Evolutionary conservation across 108 stramenopile species (phyloP).

Genomic region (Nitzschia sp.): DNA sequence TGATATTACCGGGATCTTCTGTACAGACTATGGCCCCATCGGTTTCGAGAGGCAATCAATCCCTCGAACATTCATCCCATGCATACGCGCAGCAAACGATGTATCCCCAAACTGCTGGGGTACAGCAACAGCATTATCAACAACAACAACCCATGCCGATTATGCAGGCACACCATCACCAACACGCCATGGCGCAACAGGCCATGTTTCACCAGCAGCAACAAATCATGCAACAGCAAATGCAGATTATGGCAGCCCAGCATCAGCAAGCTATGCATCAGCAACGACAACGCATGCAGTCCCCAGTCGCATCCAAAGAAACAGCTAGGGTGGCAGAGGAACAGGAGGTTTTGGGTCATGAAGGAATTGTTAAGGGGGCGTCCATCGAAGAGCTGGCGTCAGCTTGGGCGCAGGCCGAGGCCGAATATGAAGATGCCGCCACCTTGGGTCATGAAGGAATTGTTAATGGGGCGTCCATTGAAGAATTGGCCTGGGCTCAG

Average conservation of each 20-base stretch:
- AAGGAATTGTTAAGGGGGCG: conserved; percentile 39
- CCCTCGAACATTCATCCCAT: conserved; percentile 1
- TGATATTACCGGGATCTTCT: conserved; percentile 20
- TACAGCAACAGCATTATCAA: too few species aligned
- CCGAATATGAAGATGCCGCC: conserved; percentile 40
- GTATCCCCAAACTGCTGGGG: too few species aligned
- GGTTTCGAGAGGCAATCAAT: neutral
- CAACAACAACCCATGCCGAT: conserved; percentile 19
- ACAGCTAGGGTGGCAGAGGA: conserved; percentile 29
- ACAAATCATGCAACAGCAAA: conserved; percentile 65
- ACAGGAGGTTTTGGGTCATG: conserved; percentile 2
- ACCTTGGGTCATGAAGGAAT: conserved; percentile 11
- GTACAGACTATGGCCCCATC: too few species aligned
- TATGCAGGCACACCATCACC: conserved; percentile 9
- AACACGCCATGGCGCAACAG: conserved; percentile 36
- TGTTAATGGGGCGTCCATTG: conserved; percentile 58
- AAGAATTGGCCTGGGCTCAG: conserved; percentile 75
- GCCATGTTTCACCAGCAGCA: conserved; percentile 37
- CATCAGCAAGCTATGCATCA: conserved; percentile 37
- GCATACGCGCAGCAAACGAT: neutral
- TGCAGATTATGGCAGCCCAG: conserved; percentile 39
- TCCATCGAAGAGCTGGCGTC: conserved; percentile 75
- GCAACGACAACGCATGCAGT: conserved; percentile 31
- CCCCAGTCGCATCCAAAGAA: conserved; percentile 21
- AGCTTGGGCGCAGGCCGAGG: conserved; percentile 83